These are phyloP conservation scores for Citrullus colocynthis DNA, from an alignment of 306 rosid species.

Conservation along the genomic window DNA sequence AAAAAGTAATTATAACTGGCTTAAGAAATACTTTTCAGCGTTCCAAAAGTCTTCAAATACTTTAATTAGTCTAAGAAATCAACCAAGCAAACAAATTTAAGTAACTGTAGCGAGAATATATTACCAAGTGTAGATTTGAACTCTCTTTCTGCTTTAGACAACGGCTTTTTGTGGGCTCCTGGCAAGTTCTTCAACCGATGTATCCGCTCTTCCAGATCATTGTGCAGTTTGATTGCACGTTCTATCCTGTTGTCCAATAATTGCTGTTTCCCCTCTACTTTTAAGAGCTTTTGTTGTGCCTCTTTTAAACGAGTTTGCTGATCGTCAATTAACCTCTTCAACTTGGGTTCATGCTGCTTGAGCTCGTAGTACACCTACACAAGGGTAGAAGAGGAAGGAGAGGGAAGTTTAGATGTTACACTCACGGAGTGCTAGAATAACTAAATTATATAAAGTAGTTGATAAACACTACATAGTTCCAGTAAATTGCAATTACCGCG, in stretches of 20 bases:
- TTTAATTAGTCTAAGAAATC: neutral
- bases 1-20: neutral
- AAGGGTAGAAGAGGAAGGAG: neutral
- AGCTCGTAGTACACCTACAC: constrained; percentile 72
- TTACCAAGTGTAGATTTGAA: constrained; percentile 88
- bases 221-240: constrained; percentile 41
- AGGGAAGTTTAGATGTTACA: neutral
- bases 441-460: neutral
- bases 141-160: constrained; percentile 74
- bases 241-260: constrained; percentile 42
- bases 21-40: neutral
- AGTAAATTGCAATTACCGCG: constrained; percentile 41
- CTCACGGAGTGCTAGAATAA: neutral
- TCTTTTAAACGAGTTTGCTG: constrained; percentile 54
- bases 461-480: neutral
- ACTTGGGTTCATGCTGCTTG: constrained; percentile 73
- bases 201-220: constrained; percentile 62
- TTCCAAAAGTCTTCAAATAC: neutral
- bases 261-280: constrained; percentile 47
- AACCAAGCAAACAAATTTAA: neutral
- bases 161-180: constrained; percentile 63
- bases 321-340: constrained; percentile 62
- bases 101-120: neutral
- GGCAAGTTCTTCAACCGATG: constrained; percentile 55
- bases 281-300: constrained; percentile 42